These are phyloP conservation scores for Athelia psychrophila DNA, from an alignment of 1,284 basidiomycete genomes.

Conservation along the genomic window DNA sequence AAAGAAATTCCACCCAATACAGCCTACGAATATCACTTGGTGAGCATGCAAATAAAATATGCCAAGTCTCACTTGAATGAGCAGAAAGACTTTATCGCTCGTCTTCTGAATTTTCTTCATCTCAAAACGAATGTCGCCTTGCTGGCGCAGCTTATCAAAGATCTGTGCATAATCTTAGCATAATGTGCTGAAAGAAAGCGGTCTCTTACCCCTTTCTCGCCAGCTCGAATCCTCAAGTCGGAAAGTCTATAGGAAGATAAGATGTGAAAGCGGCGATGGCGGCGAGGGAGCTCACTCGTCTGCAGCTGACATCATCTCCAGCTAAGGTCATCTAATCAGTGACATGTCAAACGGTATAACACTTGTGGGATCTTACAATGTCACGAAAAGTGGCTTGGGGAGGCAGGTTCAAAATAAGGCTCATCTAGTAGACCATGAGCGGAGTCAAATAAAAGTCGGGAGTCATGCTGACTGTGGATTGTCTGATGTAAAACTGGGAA, in stretches of 20 bases:
- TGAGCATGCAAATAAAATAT: background rate
- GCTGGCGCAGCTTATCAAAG: conserved; percentile 63
- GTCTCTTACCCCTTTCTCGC: conserved; percentile 61
- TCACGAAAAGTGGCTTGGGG: conserved; percentile 54
- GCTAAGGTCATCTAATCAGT: conserved; percentile 32
- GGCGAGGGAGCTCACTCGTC: conserved; percentile 54
- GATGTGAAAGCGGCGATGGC: conserved; percentile 3
- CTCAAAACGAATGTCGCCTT: conserved; percentile 71
- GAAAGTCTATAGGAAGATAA: conserved; percentile 43
- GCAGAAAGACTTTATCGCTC: conserved; percentile 67
- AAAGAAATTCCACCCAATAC: conserved; percentile 71
- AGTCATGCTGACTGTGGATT: conserved; percentile 50
- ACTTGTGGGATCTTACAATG: conserved; percentile 44
- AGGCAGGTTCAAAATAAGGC: conserved; percentile 56
- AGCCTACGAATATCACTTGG: conserved; percentile 43
- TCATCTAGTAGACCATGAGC: conserved; percentile 49
- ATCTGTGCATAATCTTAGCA: conserved; percentile 22
- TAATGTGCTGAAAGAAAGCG: background rate
- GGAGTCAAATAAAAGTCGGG: background rate
- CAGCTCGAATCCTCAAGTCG: conserved; percentile 62
- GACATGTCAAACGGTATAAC: conserved; percentile 7
- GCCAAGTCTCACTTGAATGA: conserved; percentile 57
- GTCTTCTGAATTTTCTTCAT: conserved; percentile 65
- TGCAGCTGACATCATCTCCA: conserved; percentile 60
- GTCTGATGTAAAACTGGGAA: conserved; percentile 71